Evolutionary conservation across 805 yeast genomes (phyloP).

Genomic region (Phaffomyces thermotolerans): DNA sequence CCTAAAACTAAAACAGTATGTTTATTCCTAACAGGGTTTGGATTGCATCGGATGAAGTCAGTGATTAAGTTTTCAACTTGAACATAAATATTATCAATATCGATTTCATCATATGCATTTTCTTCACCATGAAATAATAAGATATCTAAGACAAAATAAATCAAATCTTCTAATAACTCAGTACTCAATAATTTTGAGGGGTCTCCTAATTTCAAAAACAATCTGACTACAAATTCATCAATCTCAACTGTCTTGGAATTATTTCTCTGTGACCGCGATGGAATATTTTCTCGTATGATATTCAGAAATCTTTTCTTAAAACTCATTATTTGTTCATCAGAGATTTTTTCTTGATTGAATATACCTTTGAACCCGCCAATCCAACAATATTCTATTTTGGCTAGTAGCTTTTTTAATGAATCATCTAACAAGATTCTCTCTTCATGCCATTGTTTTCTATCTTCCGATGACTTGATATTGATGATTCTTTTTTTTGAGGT

Average conservation of each 20-base stretch:
- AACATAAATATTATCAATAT: slow-evolving; percentile 46
- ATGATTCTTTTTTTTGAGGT: slow-evolving; percentile 50
- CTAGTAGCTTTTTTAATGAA: slow-evolving; percentile 45
- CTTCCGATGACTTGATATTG: slow-evolving; percentile 46
- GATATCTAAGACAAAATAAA: slow-evolving; percentile 55
- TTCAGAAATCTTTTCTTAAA: slow-evolving; percentile 33
- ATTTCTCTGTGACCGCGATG: slow-evolving; percentile 40
- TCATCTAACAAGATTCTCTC: slow-evolving; percentile 55
- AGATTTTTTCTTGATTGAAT: slow-evolving; percentile 34
- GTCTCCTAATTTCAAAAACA: slow-evolving; percentile 43
- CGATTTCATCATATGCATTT: slow-evolving; percentile 59
- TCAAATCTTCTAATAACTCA: slow-evolving; percentile 51
- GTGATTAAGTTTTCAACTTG: slow-evolving; percentile 43
- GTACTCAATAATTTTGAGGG: slow-evolving; percentile 26
- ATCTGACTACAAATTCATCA: slow-evolving; percentile 40
- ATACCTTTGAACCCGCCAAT: slow-evolving; percentile 70
- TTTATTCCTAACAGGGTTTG: slow-evolving; percentile 14
- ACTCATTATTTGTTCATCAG: slow-evolving; percentile 19
- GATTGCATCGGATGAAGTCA: slow-evolving; percentile 20
- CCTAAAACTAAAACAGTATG: slow-evolving; percentile 72
- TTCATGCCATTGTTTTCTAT: slow-evolving; percentile 74
- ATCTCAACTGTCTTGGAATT: slow-evolving; percentile 26
- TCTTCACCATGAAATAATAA: slow-evolving; percentile 56
- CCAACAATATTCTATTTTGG: slow-evolving; percentile 57
- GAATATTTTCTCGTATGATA: slow-evolving; percentile 39